Conservation (phyloP, 192 early-diverging fungal species). For the Glomus cerebriforme region DNA sequence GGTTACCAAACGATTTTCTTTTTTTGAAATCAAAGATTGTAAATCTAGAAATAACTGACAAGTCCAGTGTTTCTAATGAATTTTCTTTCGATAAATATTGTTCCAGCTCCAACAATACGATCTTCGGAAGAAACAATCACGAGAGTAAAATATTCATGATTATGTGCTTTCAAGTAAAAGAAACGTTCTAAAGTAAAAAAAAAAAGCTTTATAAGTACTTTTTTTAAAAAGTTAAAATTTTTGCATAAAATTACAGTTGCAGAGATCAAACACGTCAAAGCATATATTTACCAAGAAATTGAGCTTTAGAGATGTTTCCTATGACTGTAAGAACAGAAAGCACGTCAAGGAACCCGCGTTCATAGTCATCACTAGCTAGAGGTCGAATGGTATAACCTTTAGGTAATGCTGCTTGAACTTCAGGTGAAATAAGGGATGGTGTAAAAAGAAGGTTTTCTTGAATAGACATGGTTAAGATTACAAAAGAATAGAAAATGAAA, state of each 20-base stretch:
- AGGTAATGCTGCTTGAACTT: conserved; percentile 64
- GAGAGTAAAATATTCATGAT: conserved; percentile 79
- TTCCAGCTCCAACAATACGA: conserved; percentile 76
- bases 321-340: conserved; percentile 76
- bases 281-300: conserved; percentile 59
- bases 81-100: conserved; percentile 82
- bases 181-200: conserved; percentile 57
- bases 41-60: conserved; percentile 42
- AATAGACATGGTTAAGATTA: not conserved
- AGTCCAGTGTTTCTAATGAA: conserved; percentile 79
- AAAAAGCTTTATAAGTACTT: not conserved
- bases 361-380: conserved; percentile 68
- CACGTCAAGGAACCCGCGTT: conserved; percentile 65
- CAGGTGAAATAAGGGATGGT: conserved; percentile 63
- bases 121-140: conserved; percentile 74
- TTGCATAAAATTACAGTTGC: not conserved
- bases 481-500: too few relatives aligned
- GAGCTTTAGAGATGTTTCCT: conserved; percentile 66
- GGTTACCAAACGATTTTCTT: not conserved
- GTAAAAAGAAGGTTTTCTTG: conserved; percentile 59
- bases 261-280: not conserved
- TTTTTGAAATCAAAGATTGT: not conserved
- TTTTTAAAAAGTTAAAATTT: not conserved
- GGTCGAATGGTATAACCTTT: conserved; percentile 70
- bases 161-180: conserved; percentile 73